Evolutionary conservation across 2,329 filamentous ascomycete genomes (phyloP).

Genomic region (Lachnum nothofagi): DNA sequence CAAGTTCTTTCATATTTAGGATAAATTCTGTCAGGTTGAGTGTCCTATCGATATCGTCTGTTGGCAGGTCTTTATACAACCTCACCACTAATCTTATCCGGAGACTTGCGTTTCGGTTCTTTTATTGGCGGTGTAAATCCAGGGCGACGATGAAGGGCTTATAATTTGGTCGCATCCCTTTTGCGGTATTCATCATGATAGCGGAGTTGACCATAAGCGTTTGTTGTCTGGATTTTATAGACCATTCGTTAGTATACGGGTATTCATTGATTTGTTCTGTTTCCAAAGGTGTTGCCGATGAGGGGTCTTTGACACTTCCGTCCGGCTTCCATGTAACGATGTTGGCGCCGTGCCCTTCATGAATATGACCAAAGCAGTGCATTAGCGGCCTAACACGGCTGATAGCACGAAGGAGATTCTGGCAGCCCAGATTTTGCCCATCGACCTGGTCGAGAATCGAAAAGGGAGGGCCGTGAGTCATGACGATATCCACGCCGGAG

Average conservation of each 20-base stretch:
- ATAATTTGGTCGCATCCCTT: slow-evolving; percentile 18
- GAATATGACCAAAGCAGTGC: slow-evolving; percentile 61
- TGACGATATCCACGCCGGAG: slow-evolving; percentile 33
- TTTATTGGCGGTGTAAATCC: slow-evolving; percentile 8
- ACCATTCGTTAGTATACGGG: slow-evolving; percentile 30
- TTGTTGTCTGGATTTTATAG: slow-evolving; percentile 37
- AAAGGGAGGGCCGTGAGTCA: slow-evolving; percentile 40
- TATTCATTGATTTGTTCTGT: slow-evolving; percentile 38
- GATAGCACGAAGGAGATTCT: slow-evolving; percentile 43
- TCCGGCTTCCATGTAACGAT: slow-evolving; percentile 46
- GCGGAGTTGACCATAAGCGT: slow-evolving; percentile 60
- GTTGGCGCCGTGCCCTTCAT: slow-evolving; percentile 50
- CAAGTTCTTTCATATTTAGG: too few species aligned
- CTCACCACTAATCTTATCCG: too few species aligned
- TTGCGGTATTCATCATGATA: slow-evolving; percentile 34
- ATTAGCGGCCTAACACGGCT: slow-evolving; percentile 40
- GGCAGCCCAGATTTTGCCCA: slow-evolving; percentile 33
- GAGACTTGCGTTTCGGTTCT: too few species aligned
- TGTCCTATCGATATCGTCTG: too few species aligned
- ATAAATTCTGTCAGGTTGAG: too few species aligned
- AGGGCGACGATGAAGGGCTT: slow-evolving; percentile 24
- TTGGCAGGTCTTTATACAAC: too few species aligned
- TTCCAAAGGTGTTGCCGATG: slow-evolving; percentile 28
- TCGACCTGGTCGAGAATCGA: slow-evolving; percentile 29
- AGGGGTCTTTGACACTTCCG: slow-evolving; percentile 28